These are phyloP conservation scores for Talaromyces amestolkiae DNA, from an alignment of 2,329 filamentous ascomycete species.

Conservation along the genomic window DNA sequence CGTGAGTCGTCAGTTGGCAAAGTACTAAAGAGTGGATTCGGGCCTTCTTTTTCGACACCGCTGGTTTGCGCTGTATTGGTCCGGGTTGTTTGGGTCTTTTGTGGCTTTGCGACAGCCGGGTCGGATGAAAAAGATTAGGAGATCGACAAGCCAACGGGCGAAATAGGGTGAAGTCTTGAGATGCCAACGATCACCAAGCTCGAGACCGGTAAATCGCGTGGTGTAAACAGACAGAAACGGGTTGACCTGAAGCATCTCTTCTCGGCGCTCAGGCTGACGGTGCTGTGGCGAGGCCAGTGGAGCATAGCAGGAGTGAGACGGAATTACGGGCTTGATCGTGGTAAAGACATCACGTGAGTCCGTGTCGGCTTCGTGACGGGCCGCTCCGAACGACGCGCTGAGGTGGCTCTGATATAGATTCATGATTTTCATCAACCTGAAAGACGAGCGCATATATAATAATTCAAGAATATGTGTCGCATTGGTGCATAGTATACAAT, in stretches of 20 bases:
- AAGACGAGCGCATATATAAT: constrained; percentile 11
- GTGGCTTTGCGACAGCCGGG: constrained; percentile 26
- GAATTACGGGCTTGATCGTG: constrained; percentile 1
- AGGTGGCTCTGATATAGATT: background rate
- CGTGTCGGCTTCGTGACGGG: constrained; percentile 27
- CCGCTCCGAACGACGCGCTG: constrained; percentile 18
- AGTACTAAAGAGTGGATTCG: constrained; percentile 19
- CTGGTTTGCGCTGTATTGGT: constrained; percentile 32
- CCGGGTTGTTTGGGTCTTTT: constrained; percentile 17
- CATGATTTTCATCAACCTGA: background rate
- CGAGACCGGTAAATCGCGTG: background rate
- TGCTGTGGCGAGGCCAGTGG: constrained; percentile 4
- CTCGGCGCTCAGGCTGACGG: constrained; percentile 2
- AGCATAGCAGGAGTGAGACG: constrained; percentile 4
- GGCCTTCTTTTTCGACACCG: constrained; percentile 30
- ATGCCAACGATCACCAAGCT: background rate
- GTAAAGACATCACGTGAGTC: constrained; percentile 30
- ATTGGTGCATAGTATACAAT: background rate
- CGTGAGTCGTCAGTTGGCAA: constrained; percentile 14
- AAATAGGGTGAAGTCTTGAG: background rate
- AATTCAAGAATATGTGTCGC: background rate
- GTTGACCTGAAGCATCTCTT: background rate
- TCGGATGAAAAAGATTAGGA: constrained; percentile 7
- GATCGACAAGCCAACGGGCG: background rate
- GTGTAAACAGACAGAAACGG: background rate